phyloP scores from a whole-genome alignment of 139 green algal genomes.

The Coccomyxa sp. region DNA sequence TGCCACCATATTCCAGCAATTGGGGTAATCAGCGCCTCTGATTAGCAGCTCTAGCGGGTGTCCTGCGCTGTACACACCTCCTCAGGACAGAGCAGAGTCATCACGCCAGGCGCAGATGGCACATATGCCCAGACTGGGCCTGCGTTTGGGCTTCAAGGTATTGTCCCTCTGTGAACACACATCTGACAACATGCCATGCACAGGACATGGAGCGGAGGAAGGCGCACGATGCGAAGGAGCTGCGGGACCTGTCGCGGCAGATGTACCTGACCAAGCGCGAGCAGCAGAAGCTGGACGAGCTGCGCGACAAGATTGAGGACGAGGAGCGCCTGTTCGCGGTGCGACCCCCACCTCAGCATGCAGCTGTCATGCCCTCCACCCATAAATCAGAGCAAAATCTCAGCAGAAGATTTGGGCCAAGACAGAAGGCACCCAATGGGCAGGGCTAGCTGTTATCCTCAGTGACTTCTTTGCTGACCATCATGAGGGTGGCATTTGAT shows the following conservation, averaged over 20 bases:
- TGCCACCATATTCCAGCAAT: not conserved
- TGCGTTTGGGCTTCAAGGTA: not conserved
- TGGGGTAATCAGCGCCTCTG: not conserved
- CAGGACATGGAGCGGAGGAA: slow-evolving; percentile 42
- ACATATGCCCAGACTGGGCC: too few relatives aligned
- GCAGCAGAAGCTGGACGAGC: slow-evolving; percentile 76
- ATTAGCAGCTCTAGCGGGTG: not conserved
- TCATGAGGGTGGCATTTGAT: not conserved
- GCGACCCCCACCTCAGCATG: not conserved
- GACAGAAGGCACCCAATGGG: not conserved
- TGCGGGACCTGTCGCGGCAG: slow-evolving; percentile 84
- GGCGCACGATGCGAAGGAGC: slow-evolving; percentile 49
- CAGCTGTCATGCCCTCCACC: not conserved
- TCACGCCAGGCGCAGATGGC: not conserved
- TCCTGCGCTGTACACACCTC: not conserved
- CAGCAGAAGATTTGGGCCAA: too few relatives aligned
- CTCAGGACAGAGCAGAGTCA: not conserved
- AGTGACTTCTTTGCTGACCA: not conserved
- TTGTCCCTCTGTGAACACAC: not conserved
- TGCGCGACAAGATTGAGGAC: slow-evolving; percentile 79
- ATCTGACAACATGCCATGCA: not conserved
- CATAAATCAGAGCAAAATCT: too few relatives aligned
- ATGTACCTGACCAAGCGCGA: slow-evolving; percentile 96
- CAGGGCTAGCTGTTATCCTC: not conserved
- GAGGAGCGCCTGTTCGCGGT: slow-evolving; percentile 60